Evolutionary conservation across 495 filamentous ascomycete species (phyloP).

Genomic region (Podospora anserina): DNA sequence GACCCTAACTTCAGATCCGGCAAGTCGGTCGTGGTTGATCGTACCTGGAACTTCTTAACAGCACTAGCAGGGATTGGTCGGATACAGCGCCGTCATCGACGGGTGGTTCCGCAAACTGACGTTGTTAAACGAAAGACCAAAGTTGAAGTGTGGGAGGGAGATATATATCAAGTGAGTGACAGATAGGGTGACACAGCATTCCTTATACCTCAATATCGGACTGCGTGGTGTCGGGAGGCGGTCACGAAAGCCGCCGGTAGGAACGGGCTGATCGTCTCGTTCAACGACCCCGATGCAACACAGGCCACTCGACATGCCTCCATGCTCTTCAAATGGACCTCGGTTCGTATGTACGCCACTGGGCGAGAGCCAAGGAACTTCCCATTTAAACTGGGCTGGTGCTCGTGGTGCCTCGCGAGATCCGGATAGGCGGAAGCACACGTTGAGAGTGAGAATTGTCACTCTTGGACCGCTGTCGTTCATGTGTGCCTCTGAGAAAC

Average conservation of each 20-base stretch:
- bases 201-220: neutral
- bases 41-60: neutral
- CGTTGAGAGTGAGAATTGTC: neutral
- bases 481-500: neutral
- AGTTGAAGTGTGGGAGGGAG: neutral
- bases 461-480: neutral
- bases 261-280: neutral
- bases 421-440: neutral
- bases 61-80: neutral
- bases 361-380: neutral
- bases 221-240: neutral
- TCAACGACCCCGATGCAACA: neutral
- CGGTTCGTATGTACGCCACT: conserved; percentile 2
- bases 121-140: neutral
- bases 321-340: neutral
- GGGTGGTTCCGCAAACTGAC: neutral
- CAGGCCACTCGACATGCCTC: neutral
- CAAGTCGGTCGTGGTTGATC: neutral
- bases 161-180: neutral
- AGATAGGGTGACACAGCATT: neutral
- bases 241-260: neutral
- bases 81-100: neutral
- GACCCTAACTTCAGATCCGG: neutral
- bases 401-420: neutral
- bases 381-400: neutral